Conservation (phyloP, 1,284 basidiomycete species). For the Fomes fomentarius region DNA sequence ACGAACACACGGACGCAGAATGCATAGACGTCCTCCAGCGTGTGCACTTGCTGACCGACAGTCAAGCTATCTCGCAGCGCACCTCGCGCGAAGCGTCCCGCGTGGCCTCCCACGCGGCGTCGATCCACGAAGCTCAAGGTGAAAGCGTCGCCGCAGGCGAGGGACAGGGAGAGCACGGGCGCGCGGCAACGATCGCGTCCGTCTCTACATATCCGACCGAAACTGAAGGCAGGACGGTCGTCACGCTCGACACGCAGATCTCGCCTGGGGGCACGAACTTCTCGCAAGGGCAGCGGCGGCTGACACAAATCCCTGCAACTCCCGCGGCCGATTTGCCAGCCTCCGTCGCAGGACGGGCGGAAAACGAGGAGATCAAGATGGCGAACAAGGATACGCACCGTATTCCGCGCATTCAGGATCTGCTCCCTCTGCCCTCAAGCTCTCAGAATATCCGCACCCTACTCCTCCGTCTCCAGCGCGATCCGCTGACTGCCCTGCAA, state of each 20-base stretch:
- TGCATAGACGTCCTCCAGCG: conserved; percentile 69
- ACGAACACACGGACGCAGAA: conserved; percentile 81
- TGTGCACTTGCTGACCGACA: conserved; percentile 64
- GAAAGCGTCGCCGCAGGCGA: too few species aligned
- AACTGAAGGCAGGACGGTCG: conserved; percentile 50
- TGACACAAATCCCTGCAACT: too few species aligned
- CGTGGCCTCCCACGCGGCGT: conserved; percentile 49
- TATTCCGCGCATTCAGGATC: too few species aligned
- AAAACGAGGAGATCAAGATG: too few species aligned
- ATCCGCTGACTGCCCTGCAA: too few species aligned
- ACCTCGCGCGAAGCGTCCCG: conserved; percentile 52
- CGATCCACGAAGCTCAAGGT: conserved; percentile 43
- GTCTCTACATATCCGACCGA: conserved; percentile 48
- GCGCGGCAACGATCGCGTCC: conserved; percentile 34
- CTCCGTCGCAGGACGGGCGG: too few species aligned
- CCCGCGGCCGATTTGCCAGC: too few species aligned
- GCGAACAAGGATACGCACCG: too few species aligned
- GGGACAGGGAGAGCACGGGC: conserved; percentile 24
- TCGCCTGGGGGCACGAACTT: conserved; percentile 84
- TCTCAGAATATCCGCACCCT: too few species aligned
- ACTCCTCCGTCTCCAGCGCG: too few species aligned
- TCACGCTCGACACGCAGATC: conserved; percentile 74
- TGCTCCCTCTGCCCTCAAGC: too few species aligned
- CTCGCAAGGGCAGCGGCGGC: conserved; percentile 83
- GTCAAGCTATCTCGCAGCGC: conserved; percentile 45